Conservation (phyloP, 371 early-diverging fungal species). For the Funneliformis caledonium region DNA sequence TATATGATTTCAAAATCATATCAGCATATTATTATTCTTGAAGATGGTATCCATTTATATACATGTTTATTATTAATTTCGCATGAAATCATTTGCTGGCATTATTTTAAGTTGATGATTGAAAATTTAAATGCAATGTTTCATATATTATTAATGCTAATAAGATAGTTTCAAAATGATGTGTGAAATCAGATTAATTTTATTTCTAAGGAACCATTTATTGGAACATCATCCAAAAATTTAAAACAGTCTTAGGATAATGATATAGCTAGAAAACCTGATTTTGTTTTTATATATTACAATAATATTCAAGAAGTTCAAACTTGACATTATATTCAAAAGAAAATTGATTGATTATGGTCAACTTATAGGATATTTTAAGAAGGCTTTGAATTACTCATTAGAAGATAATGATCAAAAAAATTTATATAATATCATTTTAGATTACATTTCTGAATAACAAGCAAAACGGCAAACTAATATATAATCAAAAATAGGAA, state of each 20-base stretch:
- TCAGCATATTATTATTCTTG: background rate
- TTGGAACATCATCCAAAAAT: background rate
- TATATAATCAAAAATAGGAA: background rate
- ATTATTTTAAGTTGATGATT: too few relatives aligned
- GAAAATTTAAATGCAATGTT: too few relatives aligned
- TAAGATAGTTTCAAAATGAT: background rate
- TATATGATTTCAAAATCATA: background rate
- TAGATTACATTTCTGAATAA: background rate
- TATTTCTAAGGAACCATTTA: background rate
- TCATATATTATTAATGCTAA: too few relatives aligned
- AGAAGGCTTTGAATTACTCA: background rate
- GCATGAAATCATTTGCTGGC: too few relatives aligned
- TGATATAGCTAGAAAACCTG: background rate
- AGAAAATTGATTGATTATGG: background rate
- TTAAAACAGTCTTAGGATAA: background rate
- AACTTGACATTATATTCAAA: background rate
- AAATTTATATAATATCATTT: background rate
- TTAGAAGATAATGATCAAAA: slow-evolving; percentile 1
- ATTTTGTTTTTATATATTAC: background rate
- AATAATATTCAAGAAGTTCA: slow-evolving; percentile 2
- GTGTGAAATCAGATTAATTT: background rate
- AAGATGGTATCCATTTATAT: background rate
- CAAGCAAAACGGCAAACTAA: background rate
- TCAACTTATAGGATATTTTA: background rate
- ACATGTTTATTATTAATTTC: too few relatives aligned